Evolutionary conservation across 176 grass and related monocot species (phyloP).

Genomic region (Musa troglodytarum): DNA sequence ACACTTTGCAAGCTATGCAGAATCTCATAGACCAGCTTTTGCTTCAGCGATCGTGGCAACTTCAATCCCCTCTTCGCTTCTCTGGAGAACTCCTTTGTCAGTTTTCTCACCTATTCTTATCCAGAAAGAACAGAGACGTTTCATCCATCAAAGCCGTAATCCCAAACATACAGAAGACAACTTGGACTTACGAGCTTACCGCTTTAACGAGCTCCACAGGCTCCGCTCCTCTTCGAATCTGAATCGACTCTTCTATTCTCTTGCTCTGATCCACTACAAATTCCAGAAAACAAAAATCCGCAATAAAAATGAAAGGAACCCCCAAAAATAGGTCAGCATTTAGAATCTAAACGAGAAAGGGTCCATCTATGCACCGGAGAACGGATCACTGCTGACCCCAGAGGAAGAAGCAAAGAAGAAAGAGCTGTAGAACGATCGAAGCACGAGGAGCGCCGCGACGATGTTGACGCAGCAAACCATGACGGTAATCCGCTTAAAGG

Average conservation of each 20-base stretch:
- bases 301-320: slow-evolving; percentile 11
- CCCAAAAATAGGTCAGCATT: neutral
- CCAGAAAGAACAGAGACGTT: slow-evolving; percentile 9
- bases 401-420: slow-evolving; percentile 1
- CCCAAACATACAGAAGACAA: slow-evolving; percentile 13
- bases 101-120: slow-evolving; percentile 46
- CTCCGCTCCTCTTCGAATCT: slow-evolving; percentile 49
- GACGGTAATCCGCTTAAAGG: slow-evolving; percentile 66
- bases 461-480: slow-evolving; percentile 70
- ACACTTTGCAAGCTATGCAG: slow-evolving; percentile 34
- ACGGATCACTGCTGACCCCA: neutral
- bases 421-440: slow-evolving; percentile 52
- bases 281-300: slow-evolving; percentile 18
- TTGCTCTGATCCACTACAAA: slow-evolving; percentile 66
- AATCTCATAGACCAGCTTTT: slow-evolving; percentile 63
- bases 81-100: slow-evolving; percentile 35
- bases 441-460: slow-evolving; percentile 59
- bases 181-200: slow-evolving; percentile 29
- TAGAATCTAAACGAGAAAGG: slow-evolving; percentile 7
- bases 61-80: slow-evolving; percentile 49
- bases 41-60: slow-evolving; percentile 49
- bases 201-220: slow-evolving; percentile 62
- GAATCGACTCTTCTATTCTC: slow-evolving; percentile 72
- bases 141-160: neutral
- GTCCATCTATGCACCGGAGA: slow-evolving; percentile 6